A percentile compares a stretch with the other conserved stretches of the same genome.
These are phyloP conservation scores for Trypanosoma boissoni DNA, from an alignment of 208 protist genomes.

Conservation along the genomic window DNA sequence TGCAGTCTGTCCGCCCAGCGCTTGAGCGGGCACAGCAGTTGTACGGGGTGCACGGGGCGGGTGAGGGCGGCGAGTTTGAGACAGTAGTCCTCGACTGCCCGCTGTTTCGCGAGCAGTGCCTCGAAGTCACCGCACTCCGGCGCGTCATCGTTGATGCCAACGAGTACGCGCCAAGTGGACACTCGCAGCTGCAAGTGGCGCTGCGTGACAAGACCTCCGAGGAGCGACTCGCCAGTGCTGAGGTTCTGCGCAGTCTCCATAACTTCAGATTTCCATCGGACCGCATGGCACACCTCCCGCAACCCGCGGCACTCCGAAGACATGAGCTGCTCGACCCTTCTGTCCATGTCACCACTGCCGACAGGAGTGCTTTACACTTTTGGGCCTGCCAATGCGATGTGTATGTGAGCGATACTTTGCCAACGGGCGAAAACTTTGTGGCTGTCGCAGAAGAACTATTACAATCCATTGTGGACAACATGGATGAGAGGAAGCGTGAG, in stretches of 20 bases:
- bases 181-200: slow-evolving; percentile 45
- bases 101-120: slow-evolving; percentile 50
- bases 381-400: slow-evolving; percentile 10
- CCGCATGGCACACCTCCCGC: slow-evolving; percentile 26
- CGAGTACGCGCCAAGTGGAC: slow-evolving; percentile 69
- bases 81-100: slow-evolving; percentile 98
- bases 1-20: slow-evolving; percentile 65
- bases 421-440: neutral
- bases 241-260: slow-evolving; percentile 32
- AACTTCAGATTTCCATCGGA: slow-evolving; percentile 38
- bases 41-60: slow-evolving; percentile 94
- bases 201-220: slow-evolving; percentile 38
- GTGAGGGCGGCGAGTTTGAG: slow-evolving; percentile 99
- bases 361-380: slow-evolving; percentile 1
- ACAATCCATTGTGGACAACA: slow-evolving; percentile 7
- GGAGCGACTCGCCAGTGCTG: slow-evolving; percentile 29
- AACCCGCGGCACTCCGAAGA: no score
- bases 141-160: slow-evolving; percentile 82
- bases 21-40: slow-evolving; percentile 50
- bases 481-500: neutral
- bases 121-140: slow-evolving; percentile 34
- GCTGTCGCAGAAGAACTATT: slow-evolving; percentile 1
- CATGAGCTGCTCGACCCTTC: no score
- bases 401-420: neutral
- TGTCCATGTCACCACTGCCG: no score